phyloP scores from a whole-genome alignment of 73 alveolate species.

The Effrenium voratum region DNA sequence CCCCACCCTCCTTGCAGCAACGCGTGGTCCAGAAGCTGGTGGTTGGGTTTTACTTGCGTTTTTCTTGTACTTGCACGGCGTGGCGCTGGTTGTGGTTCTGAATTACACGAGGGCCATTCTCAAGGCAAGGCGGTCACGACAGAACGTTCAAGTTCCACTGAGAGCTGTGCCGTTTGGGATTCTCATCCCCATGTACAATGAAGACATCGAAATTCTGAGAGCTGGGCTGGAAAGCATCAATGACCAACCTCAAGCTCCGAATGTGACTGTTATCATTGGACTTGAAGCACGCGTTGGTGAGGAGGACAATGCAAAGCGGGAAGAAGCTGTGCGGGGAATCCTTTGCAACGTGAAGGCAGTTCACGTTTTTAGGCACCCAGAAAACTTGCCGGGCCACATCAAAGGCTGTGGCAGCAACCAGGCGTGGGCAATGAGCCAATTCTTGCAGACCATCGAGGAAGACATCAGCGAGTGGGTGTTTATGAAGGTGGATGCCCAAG shows the following conservation, averaged over 20 bases:
- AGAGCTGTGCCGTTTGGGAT: not conserved
- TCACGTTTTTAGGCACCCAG: not conserved
- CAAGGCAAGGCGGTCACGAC: not conserved
- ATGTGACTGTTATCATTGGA: not conserved
- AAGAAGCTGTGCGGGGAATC: not conserved
- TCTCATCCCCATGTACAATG: constrained; percentile 17
- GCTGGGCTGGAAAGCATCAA: not conserved
- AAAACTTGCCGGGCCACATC: not conserved
- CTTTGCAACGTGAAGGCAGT: not conserved
- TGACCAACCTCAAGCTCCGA: not conserved
- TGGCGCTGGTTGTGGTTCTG: not conserved
- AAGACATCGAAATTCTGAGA: not conserved
- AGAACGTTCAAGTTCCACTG: not conserved
- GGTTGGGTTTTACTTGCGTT: not conserved
- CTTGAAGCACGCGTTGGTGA: not conserved
- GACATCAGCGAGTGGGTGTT: not conserved
- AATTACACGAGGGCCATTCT: not conserved
- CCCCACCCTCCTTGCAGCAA: not conserved
- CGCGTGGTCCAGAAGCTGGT: not conserved
- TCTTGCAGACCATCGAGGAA: not conserved
- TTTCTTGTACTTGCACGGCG: not conserved
- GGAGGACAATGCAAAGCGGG: not conserved
- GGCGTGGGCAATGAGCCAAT: constrained; percentile 9
- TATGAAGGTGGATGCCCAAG: not conserved
- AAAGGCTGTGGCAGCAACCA: constrained; percentile 27